Evolutionary conservation across 805 yeast genomes (phyloP).

Genomic region (Kazachstania viticola): DNA sequence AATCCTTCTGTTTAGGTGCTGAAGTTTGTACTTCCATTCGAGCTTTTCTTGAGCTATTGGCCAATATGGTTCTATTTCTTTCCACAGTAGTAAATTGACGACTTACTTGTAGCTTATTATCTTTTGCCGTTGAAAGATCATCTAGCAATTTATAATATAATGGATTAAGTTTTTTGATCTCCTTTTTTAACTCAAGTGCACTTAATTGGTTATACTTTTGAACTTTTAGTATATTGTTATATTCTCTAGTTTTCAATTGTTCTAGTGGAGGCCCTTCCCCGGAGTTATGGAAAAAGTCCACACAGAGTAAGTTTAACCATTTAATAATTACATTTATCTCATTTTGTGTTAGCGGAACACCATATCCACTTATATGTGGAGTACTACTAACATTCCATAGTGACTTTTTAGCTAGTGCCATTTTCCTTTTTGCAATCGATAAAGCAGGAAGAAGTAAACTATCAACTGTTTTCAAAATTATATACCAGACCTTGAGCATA

Average conservation of each 20-base stretch:
- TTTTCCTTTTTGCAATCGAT: constrained; percentile 27
- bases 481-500: constrained; percentile 74
- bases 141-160: constrained; percentile 11
- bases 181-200: constrained; percentile 36
- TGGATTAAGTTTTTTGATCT: constrained; percentile 39
- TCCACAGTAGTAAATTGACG: constrained; percentile 40
- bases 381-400: constrained; percentile 28
- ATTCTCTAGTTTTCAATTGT: constrained; percentile 47
- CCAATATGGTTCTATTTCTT: constrained; percentile 56
- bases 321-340: constrained; percentile 60
- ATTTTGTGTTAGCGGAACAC: constrained; percentile 40
- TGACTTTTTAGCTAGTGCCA: constrained; percentile 25
- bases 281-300: constrained; percentile 66
- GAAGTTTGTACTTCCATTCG: neutral
- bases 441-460: constrained; percentile 63
- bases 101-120: constrained; percentile 12
- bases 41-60: constrained; percentile 43
- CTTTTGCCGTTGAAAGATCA: constrained; percentile 11
- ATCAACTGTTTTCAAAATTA: constrained; percentile 58
- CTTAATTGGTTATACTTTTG: constrained; percentile 55
- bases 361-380: constrained; percentile 33
- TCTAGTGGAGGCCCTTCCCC: constrained; percentile 73
- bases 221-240: constrained; percentile 50
- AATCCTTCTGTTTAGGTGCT: constrained; percentile 25
- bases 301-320: constrained; percentile 57